phyloP scores from a whole-genome alignment of 2,329 filamentous ascomycete genomes.

The Colletotrichum sp. region DNA sequence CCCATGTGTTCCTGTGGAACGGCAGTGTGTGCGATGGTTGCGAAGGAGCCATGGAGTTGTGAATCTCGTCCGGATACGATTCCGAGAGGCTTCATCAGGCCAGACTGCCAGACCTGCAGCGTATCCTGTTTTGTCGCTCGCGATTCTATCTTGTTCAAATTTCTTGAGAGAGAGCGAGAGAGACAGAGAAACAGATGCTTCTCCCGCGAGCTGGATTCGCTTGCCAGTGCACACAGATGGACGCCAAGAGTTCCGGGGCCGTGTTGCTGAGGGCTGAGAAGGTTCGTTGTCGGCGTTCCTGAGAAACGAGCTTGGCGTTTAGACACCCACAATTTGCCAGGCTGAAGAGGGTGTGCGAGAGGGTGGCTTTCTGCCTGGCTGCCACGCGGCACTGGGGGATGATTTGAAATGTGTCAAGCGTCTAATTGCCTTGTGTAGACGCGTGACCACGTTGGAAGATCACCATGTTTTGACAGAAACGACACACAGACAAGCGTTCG shows the following conservation, averaged over 20 bases:
- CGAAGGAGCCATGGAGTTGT: neutral
- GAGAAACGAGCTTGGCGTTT: neutral
- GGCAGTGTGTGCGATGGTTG: neutral
- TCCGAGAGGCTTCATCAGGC: neutral
- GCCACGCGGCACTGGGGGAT: neutral
- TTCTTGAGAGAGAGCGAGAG: neutral
- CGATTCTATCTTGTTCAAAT: neutral
- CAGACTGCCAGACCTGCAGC: neutral
- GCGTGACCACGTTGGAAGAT: neutral
- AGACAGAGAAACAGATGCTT: neutral
- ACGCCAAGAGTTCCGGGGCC: neutral
- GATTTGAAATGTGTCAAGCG: slow-evolving; percentile 3
- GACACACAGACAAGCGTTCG: neutral
- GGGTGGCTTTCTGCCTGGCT: neutral
- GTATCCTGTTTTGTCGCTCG: neutral
- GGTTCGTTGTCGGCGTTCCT: neutral
- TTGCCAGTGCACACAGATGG: neutral
- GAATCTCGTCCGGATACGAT: neutral
- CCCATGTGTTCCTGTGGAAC: neutral
- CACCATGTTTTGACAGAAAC: neutral
- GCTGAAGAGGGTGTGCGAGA: neutral
- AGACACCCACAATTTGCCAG: neutral
- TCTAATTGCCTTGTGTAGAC: neutral
- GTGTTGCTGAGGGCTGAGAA: neutral
- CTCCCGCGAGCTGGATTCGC: neutral